Percentiles rank a stretch among this genome's conserved stretches.
Evolutionary conservation across 495 filamentous ascomycete genomes (phyloP).

Genomic region (Haplographium delicatum): DNA sequence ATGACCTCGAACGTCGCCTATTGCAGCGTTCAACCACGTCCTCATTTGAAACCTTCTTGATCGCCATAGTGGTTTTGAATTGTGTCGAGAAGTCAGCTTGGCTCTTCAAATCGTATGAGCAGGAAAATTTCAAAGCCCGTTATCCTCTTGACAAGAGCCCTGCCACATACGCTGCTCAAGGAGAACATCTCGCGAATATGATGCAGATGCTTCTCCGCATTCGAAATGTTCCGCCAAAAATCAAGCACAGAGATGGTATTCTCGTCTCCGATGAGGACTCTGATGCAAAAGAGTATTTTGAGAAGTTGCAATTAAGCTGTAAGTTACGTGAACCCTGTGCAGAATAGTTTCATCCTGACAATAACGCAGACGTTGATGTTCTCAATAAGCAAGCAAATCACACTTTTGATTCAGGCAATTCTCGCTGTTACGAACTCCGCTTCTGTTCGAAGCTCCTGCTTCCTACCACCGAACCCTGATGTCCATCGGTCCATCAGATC

Average conservation of each 20-base stretch:
- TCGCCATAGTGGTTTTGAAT: constrained; percentile 67
- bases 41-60: constrained; percentile 68
- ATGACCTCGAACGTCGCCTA: constrained; percentile 67
- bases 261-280: constrained; percentile 50
- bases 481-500: too few relatives aligned
- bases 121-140: constrained; percentile 45
- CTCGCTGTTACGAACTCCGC: constrained; percentile 60
- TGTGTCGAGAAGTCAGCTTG: constrained; percentile 82
- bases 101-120: constrained; percentile 71
- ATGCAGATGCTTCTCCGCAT: constrained; percentile 71
- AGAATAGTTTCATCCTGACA: too few relatives aligned
- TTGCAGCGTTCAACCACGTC: constrained; percentile 65
- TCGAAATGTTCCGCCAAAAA: constrained; percentile 63
- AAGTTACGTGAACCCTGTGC: too few relatives aligned
- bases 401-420: constrained; percentile 57
- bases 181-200: constrained; percentile 65
- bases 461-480: too few relatives aligned
- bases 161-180: constrained; percentile 60
- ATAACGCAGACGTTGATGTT: constrained; percentile 12
- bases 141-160: constrained; percentile 74
- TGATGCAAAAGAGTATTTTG: constrained; percentile 53
- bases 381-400: constrained; percentile 9
- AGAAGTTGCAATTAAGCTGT: constrained; percentile 56
- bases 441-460: constrained; percentile 39
- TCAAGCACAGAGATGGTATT: constrained; percentile 47